These are phyloP conservation scores for Alternaria incomplexa DNA, from an alignment of 2,329 filamentous ascomycete species.

Conservation along the genomic window DNA sequence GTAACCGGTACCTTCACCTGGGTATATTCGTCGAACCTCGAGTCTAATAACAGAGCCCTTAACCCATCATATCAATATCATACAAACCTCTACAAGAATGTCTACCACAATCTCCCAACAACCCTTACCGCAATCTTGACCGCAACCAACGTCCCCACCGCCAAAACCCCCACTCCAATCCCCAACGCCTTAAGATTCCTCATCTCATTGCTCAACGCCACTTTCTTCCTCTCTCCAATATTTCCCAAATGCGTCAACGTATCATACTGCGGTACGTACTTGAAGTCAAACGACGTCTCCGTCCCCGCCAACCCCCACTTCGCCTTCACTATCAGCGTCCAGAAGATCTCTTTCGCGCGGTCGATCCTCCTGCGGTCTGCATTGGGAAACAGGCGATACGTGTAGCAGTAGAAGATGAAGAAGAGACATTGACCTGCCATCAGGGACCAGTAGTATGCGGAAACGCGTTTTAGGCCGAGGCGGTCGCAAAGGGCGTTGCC, in stretches of 20 bases:
- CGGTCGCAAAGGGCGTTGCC: constrained; percentile 66
- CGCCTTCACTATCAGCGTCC: constrained; percentile 66
- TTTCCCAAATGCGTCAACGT: constrained; percentile 58
- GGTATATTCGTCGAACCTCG: not conserved
- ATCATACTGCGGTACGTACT: constrained; percentile 67
- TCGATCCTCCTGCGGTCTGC: constrained; percentile 61
- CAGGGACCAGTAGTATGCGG: constrained; percentile 64
- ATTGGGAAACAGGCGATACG: constrained; percentile 56
- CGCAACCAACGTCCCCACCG: constrained; percentile 29
- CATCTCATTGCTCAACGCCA: constrained; percentile 51
- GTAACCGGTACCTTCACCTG: not conserved
- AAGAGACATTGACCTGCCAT: constrained; percentile 71
- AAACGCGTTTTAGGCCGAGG: constrained; percentile 64
- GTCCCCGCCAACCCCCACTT: constrained; percentile 67
- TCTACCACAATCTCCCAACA: constrained; percentile 26
- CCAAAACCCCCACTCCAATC: constrained; percentile 44
- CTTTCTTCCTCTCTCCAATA: constrained; percentile 47
- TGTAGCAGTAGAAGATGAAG: constrained; percentile 63
- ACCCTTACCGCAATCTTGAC: constrained; percentile 34
- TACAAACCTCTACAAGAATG: not conserved
- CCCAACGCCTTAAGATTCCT: constrained; percentile 57
- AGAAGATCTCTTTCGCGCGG: constrained; percentile 60
- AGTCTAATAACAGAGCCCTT: not conserved
- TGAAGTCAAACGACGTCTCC: constrained; percentile 71
- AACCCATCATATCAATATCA: not conserved